phyloP scores from a whole-genome alignment of 2,329 filamentous ascomycete species.

The Ceratocystis destructans region DNA sequence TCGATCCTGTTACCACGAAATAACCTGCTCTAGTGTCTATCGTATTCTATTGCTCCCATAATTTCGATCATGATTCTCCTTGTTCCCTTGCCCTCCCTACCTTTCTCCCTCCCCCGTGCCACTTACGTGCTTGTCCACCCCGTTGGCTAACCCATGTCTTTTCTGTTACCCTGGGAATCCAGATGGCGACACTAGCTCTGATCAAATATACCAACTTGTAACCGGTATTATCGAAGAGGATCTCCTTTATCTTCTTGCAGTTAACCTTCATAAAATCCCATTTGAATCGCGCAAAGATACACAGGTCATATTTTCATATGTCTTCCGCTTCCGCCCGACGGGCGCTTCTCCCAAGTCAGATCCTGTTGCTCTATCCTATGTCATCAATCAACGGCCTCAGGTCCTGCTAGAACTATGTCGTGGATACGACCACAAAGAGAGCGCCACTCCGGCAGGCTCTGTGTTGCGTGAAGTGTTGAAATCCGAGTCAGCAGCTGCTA shows the following conservation, averaged over 20 bases:
- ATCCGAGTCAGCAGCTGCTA: slow-evolving; percentile 76
- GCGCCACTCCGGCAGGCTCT: slow-evolving; percentile 78
- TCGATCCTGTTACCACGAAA: background rate
- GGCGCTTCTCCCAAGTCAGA: slow-evolving; percentile 54
- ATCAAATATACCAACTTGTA: slow-evolving; percentile 77
- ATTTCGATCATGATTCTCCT: background rate
- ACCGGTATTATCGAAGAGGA: slow-evolving; percentile 78
- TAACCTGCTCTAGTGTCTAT: background rate
- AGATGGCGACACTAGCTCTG: slow-evolving; percentile 78
- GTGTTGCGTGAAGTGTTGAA: slow-evolving; percentile 80
- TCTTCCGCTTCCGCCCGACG: slow-evolving; percentile 74
- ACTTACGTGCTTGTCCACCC: background rate
- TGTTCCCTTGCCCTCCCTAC: background rate
- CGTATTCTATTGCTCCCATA: background rate
- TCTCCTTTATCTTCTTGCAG: slow-evolving; percentile 69
- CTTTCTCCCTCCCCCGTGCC: background rate
- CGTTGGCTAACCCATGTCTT: slow-evolving; percentile 16
- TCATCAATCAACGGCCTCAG: slow-evolving; percentile 73
- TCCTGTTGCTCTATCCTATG: slow-evolving; percentile 74
- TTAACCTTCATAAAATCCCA: slow-evolving; percentile 69
- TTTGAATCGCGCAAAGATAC: slow-evolving; percentile 96
- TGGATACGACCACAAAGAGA: slow-evolving; percentile 81
- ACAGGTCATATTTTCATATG: slow-evolving; percentile 89
- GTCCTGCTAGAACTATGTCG: slow-evolving; percentile 78
- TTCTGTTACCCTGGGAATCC: background rate